These are phyloP conservation scores for Phytopythium mirpurense DNA, from an alignment of 352 stramenopile species.

Conservation along the genomic window DNA sequence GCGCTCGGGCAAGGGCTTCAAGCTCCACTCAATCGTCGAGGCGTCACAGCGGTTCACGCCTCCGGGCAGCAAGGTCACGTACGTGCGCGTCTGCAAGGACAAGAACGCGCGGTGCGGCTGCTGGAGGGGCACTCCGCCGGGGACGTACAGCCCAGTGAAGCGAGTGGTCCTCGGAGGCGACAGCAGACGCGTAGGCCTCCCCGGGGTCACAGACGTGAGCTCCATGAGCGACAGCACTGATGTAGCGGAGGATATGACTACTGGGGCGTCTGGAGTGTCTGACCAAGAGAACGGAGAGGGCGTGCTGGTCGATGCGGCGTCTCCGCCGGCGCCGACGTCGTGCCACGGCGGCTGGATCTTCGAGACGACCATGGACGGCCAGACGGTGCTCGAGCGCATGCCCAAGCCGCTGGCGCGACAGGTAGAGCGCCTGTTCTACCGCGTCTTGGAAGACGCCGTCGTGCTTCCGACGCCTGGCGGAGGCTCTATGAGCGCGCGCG, in stretches of 20 bases:
- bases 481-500: constrained; percentile 12
- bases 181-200: not conserved
- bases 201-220: not conserved
- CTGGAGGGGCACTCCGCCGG: constrained; percentile 15
- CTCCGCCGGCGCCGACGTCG: constrained; percentile 20
- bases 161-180: not conserved
- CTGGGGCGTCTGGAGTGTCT: not conserved
- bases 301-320: constrained; percentile 8
- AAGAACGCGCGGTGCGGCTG: constrained; percentile 59
- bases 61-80: constrained; percentile 77
- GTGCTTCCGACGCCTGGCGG: constrained; percentile 52
- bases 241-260: not conserved
- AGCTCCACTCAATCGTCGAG: constrained; percentile 81
- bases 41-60: constrained; percentile 79
- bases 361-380: constrained; percentile 81
- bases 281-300: constrained; percentile 5
- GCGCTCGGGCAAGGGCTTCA: constrained; percentile 72
- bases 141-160: constrained; percentile 6
- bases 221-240: not conserved
- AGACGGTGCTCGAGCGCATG: constrained; percentile 71
- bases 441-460: constrained; percentile 59
- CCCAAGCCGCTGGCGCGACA: constrained; percentile 48
- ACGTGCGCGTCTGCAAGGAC: constrained; percentile 77
- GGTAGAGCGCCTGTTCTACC: constrained; percentile 77
- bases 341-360: constrained; percentile 82